Base-by-base conservation (phyloP, 1,139 yeast species). In the Kodamaea fungicola region DNA sequence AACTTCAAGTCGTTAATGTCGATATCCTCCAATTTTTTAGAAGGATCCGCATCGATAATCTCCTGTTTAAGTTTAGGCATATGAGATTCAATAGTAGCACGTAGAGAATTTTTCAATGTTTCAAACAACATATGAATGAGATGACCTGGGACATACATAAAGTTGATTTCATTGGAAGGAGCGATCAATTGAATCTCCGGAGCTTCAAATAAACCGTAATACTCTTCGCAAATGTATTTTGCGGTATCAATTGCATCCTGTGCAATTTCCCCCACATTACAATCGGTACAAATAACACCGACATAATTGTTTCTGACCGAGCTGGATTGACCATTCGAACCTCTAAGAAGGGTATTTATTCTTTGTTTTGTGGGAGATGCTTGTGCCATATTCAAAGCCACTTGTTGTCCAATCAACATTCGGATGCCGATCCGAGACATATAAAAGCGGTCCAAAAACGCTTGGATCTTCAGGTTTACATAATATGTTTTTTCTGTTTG, bases 101-200 rank as follows among this genome's bases (percentile, higher is more conserved):
- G 66, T 32, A 87, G 66, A 9, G 94, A 83, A 61, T 87, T 87
- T 55, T 87, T 87, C 59, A 87, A 68, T 3, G 88, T 84, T 61
- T 87, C 96, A 60, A 85, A 87, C 22, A 87, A 62, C 92, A 87
- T 86, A 55, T 87, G 96, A 50, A 85, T 83, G 55, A 87, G 71
- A 61, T 87, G 96, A 8, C 95, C 95, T 2, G 95, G 95, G 6
- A 87, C 95, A 52, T 87, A 87, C 88, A 86, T 84, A 61, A 86
- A 86, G 45, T 72, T 74, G 47, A 84, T 74, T 46, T 65, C 73
- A 50, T 81, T 79, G 16, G 76, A 74, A 3, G 85, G 83, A 44
- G 92, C 84, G 43, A 83, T 80, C 38, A 87, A 66, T 49, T 83
- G 83, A 25, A 87, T 87, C 47, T 81, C 74, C 3, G 95, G 95